phyloP scores from a whole-genome alignment of 2,329 filamentous ascomycete species.

The Colletotrichum endophyticum region DNA sequence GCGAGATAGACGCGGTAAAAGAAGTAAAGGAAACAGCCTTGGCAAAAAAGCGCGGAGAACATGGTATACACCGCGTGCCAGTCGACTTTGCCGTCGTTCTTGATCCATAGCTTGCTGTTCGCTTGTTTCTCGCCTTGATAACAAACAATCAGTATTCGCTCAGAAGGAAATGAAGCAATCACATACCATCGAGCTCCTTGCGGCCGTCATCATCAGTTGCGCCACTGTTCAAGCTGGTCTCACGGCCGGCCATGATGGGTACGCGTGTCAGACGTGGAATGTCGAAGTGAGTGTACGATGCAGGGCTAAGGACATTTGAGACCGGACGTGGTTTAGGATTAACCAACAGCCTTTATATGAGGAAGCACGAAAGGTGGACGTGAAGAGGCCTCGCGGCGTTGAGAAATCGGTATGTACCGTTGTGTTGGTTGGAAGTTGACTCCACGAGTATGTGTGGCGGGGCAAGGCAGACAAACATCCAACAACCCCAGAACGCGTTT shows the following conservation, averaged over 20 bases:
- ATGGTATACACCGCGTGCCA: background rate
- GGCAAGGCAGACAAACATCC: background rate
- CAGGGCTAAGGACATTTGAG: too few relatives aligned
- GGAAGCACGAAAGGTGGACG: background rate
- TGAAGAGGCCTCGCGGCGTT: background rate
- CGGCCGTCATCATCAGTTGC: background rate
- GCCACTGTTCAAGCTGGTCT: background rate
- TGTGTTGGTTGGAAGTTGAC: background rate
- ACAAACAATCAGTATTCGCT: background rate
- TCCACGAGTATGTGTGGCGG: background rate
- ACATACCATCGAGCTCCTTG: background rate
- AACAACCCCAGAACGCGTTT: background rate
- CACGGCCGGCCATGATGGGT: background rate
- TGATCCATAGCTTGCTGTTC: background rate
- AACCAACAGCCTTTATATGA: background rate
- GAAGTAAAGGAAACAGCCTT: background rate
- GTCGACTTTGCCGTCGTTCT: background rate
- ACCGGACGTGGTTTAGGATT: too few relatives aligned
- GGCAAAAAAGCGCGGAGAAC: background rate
- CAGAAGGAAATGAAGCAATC: background rate
- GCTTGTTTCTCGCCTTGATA: background rate
- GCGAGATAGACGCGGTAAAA: background rate
- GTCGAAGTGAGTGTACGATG: background rate
- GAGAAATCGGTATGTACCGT: background rate
- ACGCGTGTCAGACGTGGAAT: background rate